A percentile compares a stretch with the other conserved stretches of the same genome.
These are phyloP conservation scores for Sisymbrium altissimum DNA, from an alignment of 345 rosid genomes.

Conservation along the genomic window DNA sequence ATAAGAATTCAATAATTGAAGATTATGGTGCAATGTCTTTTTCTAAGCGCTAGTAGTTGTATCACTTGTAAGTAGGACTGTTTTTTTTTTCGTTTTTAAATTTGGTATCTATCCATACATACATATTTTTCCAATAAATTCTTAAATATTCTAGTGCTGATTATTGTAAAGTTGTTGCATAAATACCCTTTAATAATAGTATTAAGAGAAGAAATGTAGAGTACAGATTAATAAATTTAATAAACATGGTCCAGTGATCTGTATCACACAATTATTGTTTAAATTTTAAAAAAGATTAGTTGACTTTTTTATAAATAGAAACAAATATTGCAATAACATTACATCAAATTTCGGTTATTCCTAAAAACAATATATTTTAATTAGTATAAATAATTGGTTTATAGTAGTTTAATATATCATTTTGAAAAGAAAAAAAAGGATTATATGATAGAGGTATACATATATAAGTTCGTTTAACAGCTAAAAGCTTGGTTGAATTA, in stretches of 20 bases:
- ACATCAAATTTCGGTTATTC: too few species aligned
- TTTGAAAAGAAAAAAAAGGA: too few species aligned
- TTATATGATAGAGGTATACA: neutral
- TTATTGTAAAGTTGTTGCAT: neutral
- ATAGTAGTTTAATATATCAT: too few species aligned
- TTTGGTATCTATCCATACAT: neutral
- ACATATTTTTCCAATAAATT: neutral
- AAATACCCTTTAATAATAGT: neutral
- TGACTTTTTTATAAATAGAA: too few species aligned
- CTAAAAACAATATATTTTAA: too few species aligned
- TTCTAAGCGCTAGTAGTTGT: neutral
- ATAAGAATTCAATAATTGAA: neutral
- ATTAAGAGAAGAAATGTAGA: neutral
- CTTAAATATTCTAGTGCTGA: neutral
- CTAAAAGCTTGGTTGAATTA: neutral
- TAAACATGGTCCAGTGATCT: neutral
- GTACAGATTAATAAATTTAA: neutral
- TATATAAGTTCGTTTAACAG: constrained; percentile 1
- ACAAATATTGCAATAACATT: too few species aligned
- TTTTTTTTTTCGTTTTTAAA: neutral
- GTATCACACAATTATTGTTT: neutral
- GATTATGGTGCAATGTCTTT: constrained; percentile 14
- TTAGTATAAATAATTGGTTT: too few species aligned
- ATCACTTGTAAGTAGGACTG: neutral
- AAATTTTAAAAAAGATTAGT: too few species aligned